Evolutionary conservation across 2,329 filamentous ascomycete genomes (phyloP).

Genomic region (Xylariomycetidae sp.): DNA sequence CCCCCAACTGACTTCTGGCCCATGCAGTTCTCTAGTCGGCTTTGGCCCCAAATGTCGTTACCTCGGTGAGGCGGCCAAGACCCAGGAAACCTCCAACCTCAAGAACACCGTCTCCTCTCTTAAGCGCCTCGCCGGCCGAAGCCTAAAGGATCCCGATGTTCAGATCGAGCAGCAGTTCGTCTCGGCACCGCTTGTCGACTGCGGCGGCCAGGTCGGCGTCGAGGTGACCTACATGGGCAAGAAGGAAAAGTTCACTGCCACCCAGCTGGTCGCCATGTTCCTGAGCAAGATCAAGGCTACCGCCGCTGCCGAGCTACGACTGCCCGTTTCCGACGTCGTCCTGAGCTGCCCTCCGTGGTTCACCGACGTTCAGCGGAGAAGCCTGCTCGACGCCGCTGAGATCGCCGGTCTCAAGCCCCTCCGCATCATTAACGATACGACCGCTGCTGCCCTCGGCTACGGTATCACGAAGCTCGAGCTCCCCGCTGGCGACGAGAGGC

Average conservation of each 20-base stretch:
- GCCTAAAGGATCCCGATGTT: constrained; percentile 83
- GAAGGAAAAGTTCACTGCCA: constrained; percentile 92
- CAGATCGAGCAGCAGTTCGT: constrained; percentile 89
- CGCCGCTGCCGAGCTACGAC: constrained; percentile 77
- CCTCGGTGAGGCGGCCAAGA: constrained; percentile 93
- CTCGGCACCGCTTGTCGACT: constrained; percentile 77
- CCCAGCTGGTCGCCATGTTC: constrained; percentile 92
- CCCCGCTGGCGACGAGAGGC: constrained; percentile 77
- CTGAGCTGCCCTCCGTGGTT: constrained; percentile 96
- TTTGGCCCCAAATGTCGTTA: constrained; percentile 93
- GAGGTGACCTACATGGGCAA: constrained; percentile 91
- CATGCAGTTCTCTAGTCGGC: constrained; percentile 80
- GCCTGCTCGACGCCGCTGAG: constrained; percentile 84
- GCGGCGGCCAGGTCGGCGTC: constrained; percentile 90
- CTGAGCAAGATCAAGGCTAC: constrained; percentile 90
- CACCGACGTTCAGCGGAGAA: constrained; percentile 86
- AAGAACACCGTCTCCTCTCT: constrained; percentile 96
- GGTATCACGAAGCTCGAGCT: constrained; percentile 98
- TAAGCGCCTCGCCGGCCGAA: constrained; percentile 86
- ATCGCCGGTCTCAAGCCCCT: constrained; percentile 90
- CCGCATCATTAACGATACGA: constrained; percentile 95
- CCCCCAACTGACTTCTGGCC: constrained; percentile 14
- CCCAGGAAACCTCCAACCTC: constrained; percentile 97
- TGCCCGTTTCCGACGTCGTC: constrained; percentile 88
- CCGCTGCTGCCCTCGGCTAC: constrained; percentile 89